These are phyloP conservation scores for Phytophthora citricola DNA, from an alignment of 352 stramenopile species.

Conservation along the genomic window DNA sequence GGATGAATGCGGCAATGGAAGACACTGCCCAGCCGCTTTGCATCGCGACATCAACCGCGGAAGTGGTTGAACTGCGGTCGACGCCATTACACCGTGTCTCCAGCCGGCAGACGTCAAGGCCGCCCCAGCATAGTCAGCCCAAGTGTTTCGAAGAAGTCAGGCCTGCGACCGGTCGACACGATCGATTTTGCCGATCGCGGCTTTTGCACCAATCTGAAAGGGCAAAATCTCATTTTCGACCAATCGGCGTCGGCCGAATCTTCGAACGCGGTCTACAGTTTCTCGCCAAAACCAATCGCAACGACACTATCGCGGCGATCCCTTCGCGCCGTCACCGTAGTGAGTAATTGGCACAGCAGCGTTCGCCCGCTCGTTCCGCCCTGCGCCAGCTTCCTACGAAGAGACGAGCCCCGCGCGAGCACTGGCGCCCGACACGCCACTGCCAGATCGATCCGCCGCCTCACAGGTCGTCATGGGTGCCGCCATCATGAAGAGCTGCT, in stretches of 20 bases:
- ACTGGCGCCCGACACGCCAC: slow-evolving; percentile 3
- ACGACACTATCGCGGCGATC: slow-evolving; percentile 5
- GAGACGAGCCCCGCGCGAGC: slow-evolving; percentile 2
- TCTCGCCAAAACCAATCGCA: slow-evolving; percentile 5
- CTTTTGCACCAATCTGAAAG: slow-evolving; percentile 30
- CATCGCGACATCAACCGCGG: slow-evolving; percentile 5
- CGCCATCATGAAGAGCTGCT: slow-evolving; percentile 53
- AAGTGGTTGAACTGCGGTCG: slow-evolving; percentile 11
- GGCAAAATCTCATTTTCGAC: slow-evolving; percentile 3
- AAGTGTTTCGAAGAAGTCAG: slow-evolving; percentile 11
- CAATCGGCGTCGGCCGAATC: slow-evolving; percentile 12
- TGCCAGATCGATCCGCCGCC: slow-evolving; percentile 4
- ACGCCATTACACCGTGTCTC: slow-evolving; percentile 1
- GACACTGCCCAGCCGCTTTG: slow-evolving; percentile 1
- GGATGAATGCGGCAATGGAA: background rate
- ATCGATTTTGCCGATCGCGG: slow-evolving; percentile 15
- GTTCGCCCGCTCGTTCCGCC: background rate
- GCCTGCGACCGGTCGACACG: slow-evolving; percentile 8
- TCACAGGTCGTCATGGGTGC: slow-evolving; percentile 35
- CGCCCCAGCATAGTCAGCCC: background rate
- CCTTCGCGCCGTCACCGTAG: slow-evolving; percentile 16
- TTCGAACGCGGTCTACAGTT: slow-evolving; percentile 15
- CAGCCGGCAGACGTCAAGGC: slow-evolving; percentile 9
- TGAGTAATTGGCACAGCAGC: slow-evolving; percentile 10
- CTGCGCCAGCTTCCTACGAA: slow-evolving; percentile 9